Conservation (phyloP, 371 early-diverging fungal genomes). For the Rhizopus delemar region DNA sequence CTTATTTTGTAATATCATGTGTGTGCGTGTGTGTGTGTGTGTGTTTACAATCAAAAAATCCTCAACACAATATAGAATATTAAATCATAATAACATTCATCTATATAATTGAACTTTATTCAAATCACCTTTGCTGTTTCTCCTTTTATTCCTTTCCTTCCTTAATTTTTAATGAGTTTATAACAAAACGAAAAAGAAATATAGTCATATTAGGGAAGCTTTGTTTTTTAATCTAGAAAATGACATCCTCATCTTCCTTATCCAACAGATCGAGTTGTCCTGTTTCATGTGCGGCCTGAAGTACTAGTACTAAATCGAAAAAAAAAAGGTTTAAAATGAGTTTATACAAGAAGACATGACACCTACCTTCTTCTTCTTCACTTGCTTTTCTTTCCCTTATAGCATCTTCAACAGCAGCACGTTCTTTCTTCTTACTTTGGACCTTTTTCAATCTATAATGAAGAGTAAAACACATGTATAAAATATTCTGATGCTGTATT, state of each 20-base stretch:
- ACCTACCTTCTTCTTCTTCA: conserved; percentile 8
- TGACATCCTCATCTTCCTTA: conserved; percentile 61
- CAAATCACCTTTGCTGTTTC: too few species aligned
- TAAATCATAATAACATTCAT: too few species aligned
- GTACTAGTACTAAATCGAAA: conserved; percentile 15
- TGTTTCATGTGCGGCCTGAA: conserved; percentile 44
- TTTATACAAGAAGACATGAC: background rate
- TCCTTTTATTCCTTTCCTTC: too few species aligned
- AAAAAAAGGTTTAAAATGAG: background rate
- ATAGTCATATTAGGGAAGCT: background rate
- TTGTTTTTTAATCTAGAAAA: conserved; percentile 26
- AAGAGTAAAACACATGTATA: too few species aligned
- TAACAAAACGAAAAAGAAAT: background rate
- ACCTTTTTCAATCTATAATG: conserved; percentile 89
- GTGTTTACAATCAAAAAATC: too few species aligned
- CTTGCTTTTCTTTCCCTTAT: background rate
- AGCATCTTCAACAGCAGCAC: conserved; percentile 5
- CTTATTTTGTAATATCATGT: background rate
- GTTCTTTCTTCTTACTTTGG: conserved; percentile 95
- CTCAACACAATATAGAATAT: too few species aligned
- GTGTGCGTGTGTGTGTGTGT: background rate
- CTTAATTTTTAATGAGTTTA: background rate
- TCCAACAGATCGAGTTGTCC: conserved; percentile 52
- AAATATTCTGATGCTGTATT: background rate
- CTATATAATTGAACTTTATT: too few species aligned